A percentile compares a stretch with the other conserved stretches of the same genome.
These are phyloP conservation scores for Dactylellina drechsleri DNA, from an alignment of 2,329 filamentous ascomycete genomes.

Conservation along the genomic window DNA sequence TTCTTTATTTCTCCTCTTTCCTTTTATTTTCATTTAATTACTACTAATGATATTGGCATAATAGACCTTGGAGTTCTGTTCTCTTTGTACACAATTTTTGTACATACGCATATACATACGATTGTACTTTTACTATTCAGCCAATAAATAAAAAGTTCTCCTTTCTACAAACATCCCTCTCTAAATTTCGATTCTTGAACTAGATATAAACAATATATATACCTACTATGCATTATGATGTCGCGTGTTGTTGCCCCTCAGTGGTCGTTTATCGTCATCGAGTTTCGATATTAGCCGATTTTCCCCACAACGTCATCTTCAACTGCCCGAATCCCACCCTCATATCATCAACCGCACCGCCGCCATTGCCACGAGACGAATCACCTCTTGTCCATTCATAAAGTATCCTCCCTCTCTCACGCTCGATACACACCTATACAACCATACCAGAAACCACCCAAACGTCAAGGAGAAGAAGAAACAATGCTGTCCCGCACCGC, in stretches of 20 bases:
- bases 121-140: conserved; percentile 35
- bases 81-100: conserved; percentile 13
- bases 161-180: conserved; percentile 2
- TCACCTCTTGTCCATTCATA: not conserved
- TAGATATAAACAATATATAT: no score
- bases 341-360: conserved; percentile 1
- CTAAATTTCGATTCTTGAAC: not conserved
- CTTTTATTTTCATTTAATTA: conserved; percentile 7
- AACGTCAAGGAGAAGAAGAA: not conserved
- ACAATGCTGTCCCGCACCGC: conserved; percentile 53
- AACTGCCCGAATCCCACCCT: not conserved
- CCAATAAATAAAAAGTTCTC: conserved; percentile 15
- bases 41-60: conserved; percentile 35
- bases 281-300: conserved; percentile 42
- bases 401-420: not conserved
- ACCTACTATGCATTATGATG: not conserved
- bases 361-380: not conserved
- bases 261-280: no score
- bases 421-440: not conserved
- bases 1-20: not conserved
- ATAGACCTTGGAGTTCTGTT: conserved; percentile 28
- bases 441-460: no score
- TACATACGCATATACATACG: conserved; percentile 23
- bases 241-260: conserved; percentile 37
- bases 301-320: conserved; percentile 49